Conservation (phyloP, 345 rosid species). For the Boechera retrofracta region DNA sequence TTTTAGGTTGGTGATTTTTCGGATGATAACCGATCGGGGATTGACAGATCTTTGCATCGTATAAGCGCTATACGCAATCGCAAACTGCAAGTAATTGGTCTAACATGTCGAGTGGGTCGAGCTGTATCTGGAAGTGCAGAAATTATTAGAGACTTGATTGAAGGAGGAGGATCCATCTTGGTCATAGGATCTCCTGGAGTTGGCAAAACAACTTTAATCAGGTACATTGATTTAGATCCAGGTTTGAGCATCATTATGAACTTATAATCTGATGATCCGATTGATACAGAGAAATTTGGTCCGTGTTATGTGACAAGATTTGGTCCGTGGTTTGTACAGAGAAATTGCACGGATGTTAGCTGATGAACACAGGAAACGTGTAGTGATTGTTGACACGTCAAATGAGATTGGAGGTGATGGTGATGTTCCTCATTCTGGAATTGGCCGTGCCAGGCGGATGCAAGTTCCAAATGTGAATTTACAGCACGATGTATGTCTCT, state of each 20-base stretch:
- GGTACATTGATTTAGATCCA: slow-evolving; percentile 52
- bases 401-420: slow-evolving; percentile 98
- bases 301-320: slow-evolving; percentile 10
- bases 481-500: slow-evolving; percentile 80
- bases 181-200: slow-evolving; percentile 96
- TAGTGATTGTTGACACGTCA: slow-evolving; percentile 86
- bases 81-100: slow-evolving; percentile 82
- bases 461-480: slow-evolving; percentile 93
- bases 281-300: background rate
- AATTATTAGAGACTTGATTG: slow-evolving; percentile 79
- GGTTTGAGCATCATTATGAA: background rate
- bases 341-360: slow-evolving; percentile 93
- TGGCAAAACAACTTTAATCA: slow-evolving; percentile 96
- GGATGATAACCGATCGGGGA: slow-evolving; percentile 94
- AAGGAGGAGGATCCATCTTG: slow-evolving; percentile 88
- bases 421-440: slow-evolving; percentile 91
- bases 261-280: slow-evolving; percentile 20
- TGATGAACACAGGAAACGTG: slow-evolving; percentile 87
- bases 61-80: slow-evolving; percentile 96
- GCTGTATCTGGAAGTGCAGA: slow-evolving; percentile 91
- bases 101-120: slow-evolving; percentile 96
- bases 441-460: slow-evolving; percentile 97
- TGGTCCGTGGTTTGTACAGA: slow-evolving; percentile 47
- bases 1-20: slow-evolving; percentile 91
- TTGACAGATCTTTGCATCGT: slow-evolving; percentile 87